Evolutionary conservation across 1,284 basidiomycete species (phyloP).

Genomic region (Pholiota adiposa): DNA sequence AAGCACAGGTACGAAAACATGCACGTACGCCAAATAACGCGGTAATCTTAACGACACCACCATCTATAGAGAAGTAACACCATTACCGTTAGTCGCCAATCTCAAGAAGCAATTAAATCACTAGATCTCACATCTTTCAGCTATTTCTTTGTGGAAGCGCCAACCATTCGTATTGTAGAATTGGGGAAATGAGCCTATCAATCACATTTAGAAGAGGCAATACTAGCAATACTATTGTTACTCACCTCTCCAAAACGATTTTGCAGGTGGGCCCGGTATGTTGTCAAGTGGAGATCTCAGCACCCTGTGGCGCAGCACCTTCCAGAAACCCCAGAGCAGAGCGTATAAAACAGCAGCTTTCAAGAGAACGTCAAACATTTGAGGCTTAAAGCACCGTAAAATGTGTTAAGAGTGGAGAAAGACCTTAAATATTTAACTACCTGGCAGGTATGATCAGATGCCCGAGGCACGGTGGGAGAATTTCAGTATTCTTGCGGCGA

Average conservation of each 20-base stretch:
- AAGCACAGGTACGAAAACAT: background rate
- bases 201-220: background rate
- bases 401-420: background rate
- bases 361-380: background rate
- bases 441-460: background rate
- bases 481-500: background rate
- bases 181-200: constrained; percentile 28
- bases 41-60: constrained; percentile 28
- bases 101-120: background rate
- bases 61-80: constrained; percentile 22
- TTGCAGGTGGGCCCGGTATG: constrained; percentile 28
- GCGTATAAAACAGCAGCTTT: background rate
- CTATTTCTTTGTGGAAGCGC: constrained; percentile 32
- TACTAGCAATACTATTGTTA: background rate
- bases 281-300: constrained; percentile 27
- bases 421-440: background rate
- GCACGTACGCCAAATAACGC: constrained; percentile 30
- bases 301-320: constrained; percentile 20
- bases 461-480: background rate
- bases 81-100: too few relatives aligned
- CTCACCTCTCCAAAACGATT: constrained; percentile 25
- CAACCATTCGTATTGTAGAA: constrained; percentile 33
- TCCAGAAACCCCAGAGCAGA: constrained; percentile 14
- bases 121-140: constrained; percentile 27
- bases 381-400: background rate